phyloP scores from a whole-genome alignment of 2,329 filamentous ascomycete genomes.

The Aspergillus ruber region DNA sequence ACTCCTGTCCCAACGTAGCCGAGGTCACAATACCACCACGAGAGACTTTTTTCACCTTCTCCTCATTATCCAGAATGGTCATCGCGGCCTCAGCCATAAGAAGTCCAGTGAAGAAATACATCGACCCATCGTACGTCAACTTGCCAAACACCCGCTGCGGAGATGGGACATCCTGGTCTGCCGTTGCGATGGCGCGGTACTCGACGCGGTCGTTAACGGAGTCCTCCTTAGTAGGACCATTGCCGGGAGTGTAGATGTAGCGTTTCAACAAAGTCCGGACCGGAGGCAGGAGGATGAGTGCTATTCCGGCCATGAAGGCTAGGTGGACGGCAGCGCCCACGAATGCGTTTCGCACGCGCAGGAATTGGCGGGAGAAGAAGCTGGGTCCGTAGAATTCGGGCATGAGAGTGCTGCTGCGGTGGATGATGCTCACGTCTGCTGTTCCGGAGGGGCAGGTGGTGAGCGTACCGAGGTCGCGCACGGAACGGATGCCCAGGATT shows the following conservation, averaged over 20 bases:
- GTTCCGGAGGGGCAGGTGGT: slow-evolving; percentile 49
- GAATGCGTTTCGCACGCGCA: slow-evolving; percentile 46
- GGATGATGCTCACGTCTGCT: slow-evolving; percentile 52
- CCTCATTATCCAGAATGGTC: slow-evolving; percentile 37
- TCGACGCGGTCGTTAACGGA: slow-evolving; percentile 34
- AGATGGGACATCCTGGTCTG: slow-evolving; percentile 31
- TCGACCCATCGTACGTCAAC: slow-evolving; percentile 35
- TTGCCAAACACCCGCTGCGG: slow-evolving; percentile 38
- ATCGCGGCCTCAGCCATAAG: slow-evolving; percentile 41
- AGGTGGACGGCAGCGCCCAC: slow-evolving; percentile 46
- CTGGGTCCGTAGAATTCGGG: slow-evolving; percentile 52
- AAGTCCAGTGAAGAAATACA: slow-evolving; percentile 41
- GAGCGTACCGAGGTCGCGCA: slow-evolving; percentile 53
- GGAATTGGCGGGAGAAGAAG: slow-evolving; percentile 54
- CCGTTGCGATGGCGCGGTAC: slow-evolving; percentile 40
- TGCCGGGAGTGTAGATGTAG: slow-evolving; percentile 45
- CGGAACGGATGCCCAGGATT: slow-evolving; percentile 46
- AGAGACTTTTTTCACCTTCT: slow-evolving; percentile 34
- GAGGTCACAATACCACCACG: slow-evolving; percentile 45
- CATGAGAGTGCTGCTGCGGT: slow-evolving; percentile 55
- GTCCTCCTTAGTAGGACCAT: slow-evolving; percentile 43
- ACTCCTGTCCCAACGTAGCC: slow-evolving; percentile 42
- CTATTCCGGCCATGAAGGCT: slow-evolving; percentile 38
- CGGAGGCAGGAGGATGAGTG: slow-evolving; percentile 47
- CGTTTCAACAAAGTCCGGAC: slow-evolving; percentile 46